Evolutionary conservation across 2,329 filamentous ascomycete species (phyloP), one percentile per base, ranked within the genome.

Genomic region (Penicillium italicum): DNA sequence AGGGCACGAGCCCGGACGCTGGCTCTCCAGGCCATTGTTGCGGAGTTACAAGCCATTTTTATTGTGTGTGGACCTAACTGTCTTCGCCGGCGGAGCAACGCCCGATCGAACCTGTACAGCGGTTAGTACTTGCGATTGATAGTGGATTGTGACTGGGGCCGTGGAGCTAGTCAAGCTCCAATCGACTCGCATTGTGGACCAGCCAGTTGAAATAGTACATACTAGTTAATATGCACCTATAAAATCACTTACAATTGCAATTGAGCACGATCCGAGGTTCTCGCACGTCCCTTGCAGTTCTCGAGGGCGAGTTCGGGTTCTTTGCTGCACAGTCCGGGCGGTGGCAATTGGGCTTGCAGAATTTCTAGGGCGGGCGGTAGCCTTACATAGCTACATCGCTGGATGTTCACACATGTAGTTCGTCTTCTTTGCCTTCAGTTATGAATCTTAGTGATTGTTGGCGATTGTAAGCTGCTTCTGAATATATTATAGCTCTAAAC

Each of bases 1-100:
- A 64, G 48, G 2, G 61, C 57, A 37, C 66, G 68, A 53, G 67
- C 60, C 50, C 66, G 63, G 28, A 66, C 54, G 43, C 65, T 61
- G 9, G 66, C 61, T 56, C 61, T 64, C 64, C 65, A 66, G 36
- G 68, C 68, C 38, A 69, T 62, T 36, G 55, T 57, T 24, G 62
- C 58, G 22, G 64, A 59, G 31, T 55, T 61, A 22, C 59, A 59
- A 41, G 64, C 61, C 69, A 71, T 68, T 34, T 50, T 50, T 30
- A 40, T 33, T 53, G 16, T 41, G 20, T 38, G n/a, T 57, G 42
- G 22, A 56, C 45, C 57, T 47, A 59, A 60, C 62, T 62, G 52
- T 55, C 37, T 59, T 58, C 55, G 38, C 48, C 50, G 55, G 55
- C 60, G 50, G 45, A 51, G 54, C 51, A 36, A 58, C 53, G 58